Conservation (phyloP, 2,329 filamentous ascomycete genomes). For the Blumeria graminis region DNA sequence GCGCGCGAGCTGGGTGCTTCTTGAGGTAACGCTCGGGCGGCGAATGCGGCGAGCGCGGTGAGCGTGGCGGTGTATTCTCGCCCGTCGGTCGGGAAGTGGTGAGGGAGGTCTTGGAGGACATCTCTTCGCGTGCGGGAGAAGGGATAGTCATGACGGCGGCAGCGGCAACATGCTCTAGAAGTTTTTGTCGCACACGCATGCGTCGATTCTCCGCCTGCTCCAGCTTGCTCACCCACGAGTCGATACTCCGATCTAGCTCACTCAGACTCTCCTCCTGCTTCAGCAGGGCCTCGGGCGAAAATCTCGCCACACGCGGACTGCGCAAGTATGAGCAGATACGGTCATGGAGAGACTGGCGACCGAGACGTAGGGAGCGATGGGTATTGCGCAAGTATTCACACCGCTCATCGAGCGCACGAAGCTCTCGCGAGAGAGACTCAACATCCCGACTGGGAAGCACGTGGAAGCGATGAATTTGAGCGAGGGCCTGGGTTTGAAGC, state of each 20-base stretch:
- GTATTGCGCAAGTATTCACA: slow-evolving; percentile 58
- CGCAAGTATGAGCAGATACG: slow-evolving; percentile 58
- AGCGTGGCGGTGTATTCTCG: slow-evolving; percentile 10
- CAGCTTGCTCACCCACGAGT: slow-evolving; percentile 61
- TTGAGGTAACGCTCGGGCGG: background rate
- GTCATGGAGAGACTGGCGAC: slow-evolving; percentile 50
- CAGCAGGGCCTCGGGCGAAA: slow-evolving; percentile 50
- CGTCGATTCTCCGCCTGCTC: slow-evolving; percentile 59
- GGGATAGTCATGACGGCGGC: slow-evolving; percentile 25
- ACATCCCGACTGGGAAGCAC: slow-evolving; percentile 38
- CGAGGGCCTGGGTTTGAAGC: slow-evolving; percentile 34
- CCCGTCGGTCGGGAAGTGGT: background rate
- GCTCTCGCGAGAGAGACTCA: slow-evolving; percentile 43
- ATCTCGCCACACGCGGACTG: slow-evolving; percentile 42
- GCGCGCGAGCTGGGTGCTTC: slow-evolving; percentile 15
- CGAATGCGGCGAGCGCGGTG: slow-evolving; percentile 16
- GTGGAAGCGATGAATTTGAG: slow-evolving; percentile 38
- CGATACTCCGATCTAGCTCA: slow-evolving; percentile 54
- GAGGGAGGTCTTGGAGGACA: background rate
- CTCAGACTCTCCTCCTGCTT: slow-evolving; percentile 60
- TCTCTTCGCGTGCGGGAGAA: background rate
- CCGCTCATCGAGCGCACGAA: slow-evolving; percentile 51
- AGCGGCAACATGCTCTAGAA: slow-evolving; percentile 60
- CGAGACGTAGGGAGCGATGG: slow-evolving; percentile 49
- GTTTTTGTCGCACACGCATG: slow-evolving; percentile 50